Evolutionary conservation across 768 basidiomycete species (phyloP).

Genomic region (Agaricus bisporus): DNA sequence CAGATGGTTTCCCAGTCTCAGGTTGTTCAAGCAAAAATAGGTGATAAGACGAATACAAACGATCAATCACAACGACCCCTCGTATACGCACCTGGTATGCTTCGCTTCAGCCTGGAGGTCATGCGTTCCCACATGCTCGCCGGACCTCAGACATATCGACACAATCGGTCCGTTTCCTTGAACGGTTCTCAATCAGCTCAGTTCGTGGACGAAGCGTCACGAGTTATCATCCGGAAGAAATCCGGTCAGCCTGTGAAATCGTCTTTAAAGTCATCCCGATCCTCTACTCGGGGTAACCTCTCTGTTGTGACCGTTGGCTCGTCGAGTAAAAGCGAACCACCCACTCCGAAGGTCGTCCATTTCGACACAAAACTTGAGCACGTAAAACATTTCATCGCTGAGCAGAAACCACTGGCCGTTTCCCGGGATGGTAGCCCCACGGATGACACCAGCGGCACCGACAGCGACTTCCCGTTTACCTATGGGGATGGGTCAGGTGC

Average conservation of each 20-base stretch:
- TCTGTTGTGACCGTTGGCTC: slow-evolving; percentile 43
- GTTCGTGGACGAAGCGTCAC: slow-evolving; percentile 26
- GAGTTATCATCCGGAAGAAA: slow-evolving; percentile 74
- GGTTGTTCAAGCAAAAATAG: neutral
- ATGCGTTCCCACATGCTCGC: slow-evolving; percentile 10
- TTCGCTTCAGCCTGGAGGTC: slow-evolving; percentile 24
- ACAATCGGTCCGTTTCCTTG: slow-evolving; percentile 23
- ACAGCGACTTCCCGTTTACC: slow-evolving; percentile 70
- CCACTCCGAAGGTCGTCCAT: slow-evolving; percentile 82
- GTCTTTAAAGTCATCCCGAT: slow-evolving; percentile 72
- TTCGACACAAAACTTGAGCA: slow-evolving; percentile 91
- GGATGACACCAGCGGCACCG: slow-evolving; percentile 75
- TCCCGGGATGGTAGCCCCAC: slow-evolving; percentile 87
- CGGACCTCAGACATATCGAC: neutral
- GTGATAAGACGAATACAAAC: slow-evolving; percentile 20
- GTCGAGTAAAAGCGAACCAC: slow-evolving; percentile 73
- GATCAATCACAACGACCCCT: slow-evolving; percentile 24
- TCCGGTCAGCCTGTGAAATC: slow-evolving; percentile 91
- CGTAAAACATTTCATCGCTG: slow-evolving; percentile 90
- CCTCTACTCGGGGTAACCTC: slow-evolving; percentile 41
- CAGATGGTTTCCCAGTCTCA: neutral
- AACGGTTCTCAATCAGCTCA: slow-evolving; percentile 20
- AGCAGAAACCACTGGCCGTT: slow-evolving; percentile 93
- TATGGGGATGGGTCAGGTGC: slow-evolving; percentile 37
- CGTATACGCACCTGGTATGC: slow-evolving; percentile 35